A percentile compares a stretch with the other conserved stretches of the same genome.
Evolutionary conservation across 1,284 basidiomycete genomes (phyloP).

Genomic region (Coriolopsis trogii): DNA sequence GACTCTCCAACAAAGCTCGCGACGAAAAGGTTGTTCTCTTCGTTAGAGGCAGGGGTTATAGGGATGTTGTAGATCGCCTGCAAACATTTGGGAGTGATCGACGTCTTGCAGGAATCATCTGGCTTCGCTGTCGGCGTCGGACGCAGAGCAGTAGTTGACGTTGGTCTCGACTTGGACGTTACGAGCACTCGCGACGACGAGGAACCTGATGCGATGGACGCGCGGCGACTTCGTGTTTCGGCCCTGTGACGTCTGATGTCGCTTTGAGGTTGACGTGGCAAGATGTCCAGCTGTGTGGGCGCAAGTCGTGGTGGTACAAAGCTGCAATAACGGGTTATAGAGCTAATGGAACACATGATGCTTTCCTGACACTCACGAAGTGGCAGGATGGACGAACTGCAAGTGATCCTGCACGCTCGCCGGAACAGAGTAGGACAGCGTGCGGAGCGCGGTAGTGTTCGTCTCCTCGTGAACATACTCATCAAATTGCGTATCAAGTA

Average conservation of each 20-base stretch:
- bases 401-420: slow-evolving; percentile 36
- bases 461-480: slow-evolving; percentile 38
- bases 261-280: too few species aligned
- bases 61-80: slow-evolving; percentile 51
- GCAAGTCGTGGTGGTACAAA: neutral
- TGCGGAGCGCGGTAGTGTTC: slow-evolving; percentile 34
- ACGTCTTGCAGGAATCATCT: slow-evolving; percentile 34
- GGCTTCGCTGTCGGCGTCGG: slow-evolving; percentile 33
- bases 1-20: slow-evolving; percentile 56
- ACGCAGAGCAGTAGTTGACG: neutral
- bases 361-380: slow-evolving; percentile 21
- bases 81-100: slow-evolving; percentile 57
- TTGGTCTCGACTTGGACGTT: neutral
- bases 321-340: slow-evolving; percentile 11
- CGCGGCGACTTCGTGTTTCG: too few species aligned
- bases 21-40: slow-evolving; percentile 52
- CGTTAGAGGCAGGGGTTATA: slow-evolving; percentile 46
- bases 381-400: slow-evolving; percentile 40
- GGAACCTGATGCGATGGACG: slow-evolving; percentile 4
- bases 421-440: slow-evolving; percentile 43
- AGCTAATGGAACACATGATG: neutral
- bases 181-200: neutral
- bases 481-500: slow-evolving; percentile 40
- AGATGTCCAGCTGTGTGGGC: too few species aligned
- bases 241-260: too few species aligned